phyloP scores from a whole-genome alignment of 257 asterid genomes.

The Primulina tabacum region DNA sequence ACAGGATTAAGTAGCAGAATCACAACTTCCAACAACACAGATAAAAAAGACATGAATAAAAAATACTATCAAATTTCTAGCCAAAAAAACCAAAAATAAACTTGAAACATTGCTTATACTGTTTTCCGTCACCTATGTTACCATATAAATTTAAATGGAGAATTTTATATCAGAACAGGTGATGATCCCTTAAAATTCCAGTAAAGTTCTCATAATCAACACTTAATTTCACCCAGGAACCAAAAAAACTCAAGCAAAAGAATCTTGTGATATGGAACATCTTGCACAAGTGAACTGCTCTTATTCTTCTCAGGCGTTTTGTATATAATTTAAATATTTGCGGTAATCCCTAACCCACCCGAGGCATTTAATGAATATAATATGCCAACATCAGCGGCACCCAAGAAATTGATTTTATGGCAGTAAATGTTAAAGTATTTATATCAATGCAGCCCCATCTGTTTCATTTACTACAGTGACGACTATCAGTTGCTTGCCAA shows the following conservation, averaged over 20 bases:
- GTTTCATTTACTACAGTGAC: conserved; percentile 1
- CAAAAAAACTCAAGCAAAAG: conserved; percentile 13
- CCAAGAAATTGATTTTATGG: neutral
- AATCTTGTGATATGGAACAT: conserved; percentile 3
- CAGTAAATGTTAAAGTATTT: neutral
- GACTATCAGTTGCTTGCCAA: neutral
- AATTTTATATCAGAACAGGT: neutral
- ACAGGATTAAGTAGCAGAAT: conserved; percentile 13
- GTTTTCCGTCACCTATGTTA: neutral
- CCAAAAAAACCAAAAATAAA: neutral
- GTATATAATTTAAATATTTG: neutral
- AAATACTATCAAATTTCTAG: neutral
- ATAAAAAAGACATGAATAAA: conserved; percentile 3
- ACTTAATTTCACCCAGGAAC: neutral
- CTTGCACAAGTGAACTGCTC: neutral
- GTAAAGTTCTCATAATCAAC: neutral
- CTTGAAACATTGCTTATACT: neutral
- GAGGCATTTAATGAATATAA: neutral
- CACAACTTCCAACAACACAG: neutral
- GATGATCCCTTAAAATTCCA: neutral
- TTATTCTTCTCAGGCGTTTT: neutral
- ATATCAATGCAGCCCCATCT: neutral
- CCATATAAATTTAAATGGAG: neutral
- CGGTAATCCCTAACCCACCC: neutral
- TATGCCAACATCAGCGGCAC: neutral